These are phyloP conservation scores for Neonectria neomacrospora DNA, from an alignment of 2,329 filamentous ascomycete genomes.

Conservation along the genomic window DNA sequence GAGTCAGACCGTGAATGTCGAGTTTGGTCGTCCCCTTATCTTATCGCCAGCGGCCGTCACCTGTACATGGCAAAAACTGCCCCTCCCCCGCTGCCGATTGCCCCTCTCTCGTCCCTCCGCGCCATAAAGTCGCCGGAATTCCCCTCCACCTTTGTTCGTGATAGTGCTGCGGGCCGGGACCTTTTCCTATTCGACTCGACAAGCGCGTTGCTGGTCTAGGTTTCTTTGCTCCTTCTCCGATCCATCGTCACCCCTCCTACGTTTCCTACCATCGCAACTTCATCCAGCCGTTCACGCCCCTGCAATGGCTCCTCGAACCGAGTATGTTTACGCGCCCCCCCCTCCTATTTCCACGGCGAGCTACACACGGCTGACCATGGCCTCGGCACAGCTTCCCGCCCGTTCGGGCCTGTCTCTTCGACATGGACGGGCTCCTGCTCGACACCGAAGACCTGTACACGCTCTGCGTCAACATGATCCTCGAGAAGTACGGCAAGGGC, in stretches of 20 bases:
- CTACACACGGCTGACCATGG: constrained; percentile 25
- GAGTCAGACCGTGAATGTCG: background rate
- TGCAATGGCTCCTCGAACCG: constrained; percentile 57
- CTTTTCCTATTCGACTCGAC: constrained; percentile 5
- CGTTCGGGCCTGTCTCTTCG: constrained; percentile 92
- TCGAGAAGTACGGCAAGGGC: constrained; percentile 78
- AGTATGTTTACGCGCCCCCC: constrained; percentile 49
- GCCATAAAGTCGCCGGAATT: constrained; percentile 30
- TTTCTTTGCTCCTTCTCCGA: background rate
- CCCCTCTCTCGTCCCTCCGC: constrained; percentile 17
- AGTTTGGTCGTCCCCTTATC: background rate
- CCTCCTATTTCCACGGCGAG: background rate
- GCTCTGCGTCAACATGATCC: constrained; percentile 81
- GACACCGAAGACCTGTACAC: constrained; percentile 94
- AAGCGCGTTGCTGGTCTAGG: background rate
- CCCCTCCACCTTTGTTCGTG: constrained; percentile 11
- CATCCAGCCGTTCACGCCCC: background rate
- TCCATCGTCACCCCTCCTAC: constrained; percentile 2
- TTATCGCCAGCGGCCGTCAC: background rate
- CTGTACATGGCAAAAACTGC: constrained; percentile 7
- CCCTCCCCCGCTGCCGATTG: constrained; percentile 5
- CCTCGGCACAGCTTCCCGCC: constrained; percentile 72
- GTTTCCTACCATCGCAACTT: constrained; percentile 1
- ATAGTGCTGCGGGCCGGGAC: constrained; percentile 22
- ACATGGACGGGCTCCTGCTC: constrained; percentile 97